These are phyloP conservation scores for Areca catechu DNA, from an alignment of 176 grass and related monocot species.

Conservation along the genomic window DNA sequence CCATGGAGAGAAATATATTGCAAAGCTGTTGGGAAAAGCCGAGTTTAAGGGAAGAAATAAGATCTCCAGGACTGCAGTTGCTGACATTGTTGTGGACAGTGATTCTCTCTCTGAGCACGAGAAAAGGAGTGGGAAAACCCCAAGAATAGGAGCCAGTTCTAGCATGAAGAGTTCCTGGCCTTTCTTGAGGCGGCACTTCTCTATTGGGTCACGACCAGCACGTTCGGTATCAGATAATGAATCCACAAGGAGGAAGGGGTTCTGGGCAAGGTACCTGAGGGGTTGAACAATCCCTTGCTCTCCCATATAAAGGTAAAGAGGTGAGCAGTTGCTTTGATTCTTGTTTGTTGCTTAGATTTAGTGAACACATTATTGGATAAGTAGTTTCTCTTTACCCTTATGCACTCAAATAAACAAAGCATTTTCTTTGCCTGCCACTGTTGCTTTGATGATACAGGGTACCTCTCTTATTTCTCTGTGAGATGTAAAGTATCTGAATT, in stretches of 20 bases:
- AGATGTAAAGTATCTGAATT: too few relatives aligned
- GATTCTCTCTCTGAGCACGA: constrained; percentile 20
- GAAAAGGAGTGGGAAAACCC: constrained; percentile 19
- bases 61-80: constrained; percentile 28
- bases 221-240: constrained; percentile 20
- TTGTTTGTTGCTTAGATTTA: too few relatives aligned
- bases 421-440: too few relatives aligned
- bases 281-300: constrained; percentile 18
- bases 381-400: too few relatives aligned
- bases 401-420: too few relatives aligned
- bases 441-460: too few relatives aligned
- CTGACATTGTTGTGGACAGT: constrained; percentile 6
- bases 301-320: not conserved
- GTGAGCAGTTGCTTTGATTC: not conserved
- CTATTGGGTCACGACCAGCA: constrained; percentile 35
- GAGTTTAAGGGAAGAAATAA: constrained; percentile 27
- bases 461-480: too few relatives aligned
- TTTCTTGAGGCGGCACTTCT: constrained; percentile 55
- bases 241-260: constrained; percentile 49
- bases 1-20: constrained; percentile 40
- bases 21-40: constrained; percentile 41
- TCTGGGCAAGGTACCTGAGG: constrained; percentile 49
- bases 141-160: constrained; percentile 33
- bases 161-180: constrained; percentile 46
- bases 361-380: too few relatives aligned